Conservation (phyloP, 108 stramenopile genomes). For the Seminavis robusta region DNA sequence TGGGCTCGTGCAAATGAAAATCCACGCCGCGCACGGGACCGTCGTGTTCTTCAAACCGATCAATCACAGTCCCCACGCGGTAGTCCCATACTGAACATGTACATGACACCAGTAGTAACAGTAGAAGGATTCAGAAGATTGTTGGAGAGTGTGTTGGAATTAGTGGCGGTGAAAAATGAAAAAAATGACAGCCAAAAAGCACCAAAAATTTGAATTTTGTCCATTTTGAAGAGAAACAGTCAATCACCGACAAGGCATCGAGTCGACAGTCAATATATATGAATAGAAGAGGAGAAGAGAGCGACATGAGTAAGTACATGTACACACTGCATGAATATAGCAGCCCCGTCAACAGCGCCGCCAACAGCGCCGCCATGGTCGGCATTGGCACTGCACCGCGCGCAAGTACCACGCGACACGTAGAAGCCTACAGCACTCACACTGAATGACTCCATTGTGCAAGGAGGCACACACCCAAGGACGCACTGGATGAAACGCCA, state of each 20-base stretch:
- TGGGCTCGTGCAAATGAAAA: constrained; percentile 93
- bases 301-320: too few relatives aligned
- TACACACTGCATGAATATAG: too few relatives aligned
- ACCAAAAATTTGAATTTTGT: background rate
- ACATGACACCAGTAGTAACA: background rate
- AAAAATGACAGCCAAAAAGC: background rate
- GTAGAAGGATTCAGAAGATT: background rate
- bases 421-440: constrained; percentile 77
- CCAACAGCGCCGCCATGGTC: background rate
- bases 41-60: constrained; percentile 99
- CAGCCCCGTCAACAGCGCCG: background rate
- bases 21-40: constrained; percentile 99
- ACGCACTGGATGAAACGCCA: constrained; percentile 98
- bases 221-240: background rate
- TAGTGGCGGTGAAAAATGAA: background rate
- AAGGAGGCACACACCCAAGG: constrained; percentile 98
- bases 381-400: background rate
- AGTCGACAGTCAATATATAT: too few relatives aligned
- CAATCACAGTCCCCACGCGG: constrained; percentile 97
- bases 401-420: background rate
- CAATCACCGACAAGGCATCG: background rate
- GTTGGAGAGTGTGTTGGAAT: background rate
- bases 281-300: too few relatives aligned
- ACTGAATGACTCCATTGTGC: constrained; percentile 98
- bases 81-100: constrained; percentile 99